These are phyloP conservation scores for Aspergillus udagawae DNA, from an alignment of 2,329 filamentous ascomycete species.

Conservation along the genomic window DNA sequence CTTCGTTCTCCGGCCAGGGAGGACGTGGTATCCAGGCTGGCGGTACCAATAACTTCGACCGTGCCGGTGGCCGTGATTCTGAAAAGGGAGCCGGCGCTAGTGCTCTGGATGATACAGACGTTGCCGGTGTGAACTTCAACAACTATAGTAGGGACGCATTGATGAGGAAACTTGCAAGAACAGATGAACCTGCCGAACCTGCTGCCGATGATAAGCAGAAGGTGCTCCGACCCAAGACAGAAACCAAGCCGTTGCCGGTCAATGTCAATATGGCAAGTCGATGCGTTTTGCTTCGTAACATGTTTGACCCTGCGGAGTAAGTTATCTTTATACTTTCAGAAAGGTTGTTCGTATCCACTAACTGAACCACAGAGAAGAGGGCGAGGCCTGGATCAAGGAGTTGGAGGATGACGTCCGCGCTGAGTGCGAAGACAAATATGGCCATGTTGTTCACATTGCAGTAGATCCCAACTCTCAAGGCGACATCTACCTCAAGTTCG, in stretches of 20 bases:
- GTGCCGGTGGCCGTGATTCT: conserved; percentile 80
- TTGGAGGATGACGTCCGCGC: conserved; percentile 88
- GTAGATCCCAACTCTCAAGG: conserved; percentile 90
- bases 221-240: conserved; percentile 72
- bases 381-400: conserved; percentile 85
- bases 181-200: conserved; percentile 69
- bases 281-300: conserved; percentile 91
- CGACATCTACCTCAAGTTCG: conserved; percentile 98
- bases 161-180: conserved; percentile 97
- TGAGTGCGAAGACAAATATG: conserved; percentile 94
- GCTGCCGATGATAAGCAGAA: conserved; percentile 64
- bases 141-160: conserved; percentile 98
- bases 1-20: conserved; percentile 83
- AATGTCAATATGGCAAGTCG: conserved; percentile 89
- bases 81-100: conserved; percentile 87
- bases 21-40: conserved; percentile 80
- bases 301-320: conserved; percentile 90
- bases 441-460: conserved; percentile 94
- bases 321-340: conserved; percentile 35
- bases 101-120: conserved; percentile 94
- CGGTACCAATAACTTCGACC: conserved; percentile 74
- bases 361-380: conserved; percentile 65
- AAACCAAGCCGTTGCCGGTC: conserved; percentile 72
- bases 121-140: conserved; percentile 98
- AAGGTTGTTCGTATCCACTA: conserved; percentile 22